phyloP scores from a whole-genome alignment of 257 asterid genomes.

The Eustoma russellianum region DNA sequence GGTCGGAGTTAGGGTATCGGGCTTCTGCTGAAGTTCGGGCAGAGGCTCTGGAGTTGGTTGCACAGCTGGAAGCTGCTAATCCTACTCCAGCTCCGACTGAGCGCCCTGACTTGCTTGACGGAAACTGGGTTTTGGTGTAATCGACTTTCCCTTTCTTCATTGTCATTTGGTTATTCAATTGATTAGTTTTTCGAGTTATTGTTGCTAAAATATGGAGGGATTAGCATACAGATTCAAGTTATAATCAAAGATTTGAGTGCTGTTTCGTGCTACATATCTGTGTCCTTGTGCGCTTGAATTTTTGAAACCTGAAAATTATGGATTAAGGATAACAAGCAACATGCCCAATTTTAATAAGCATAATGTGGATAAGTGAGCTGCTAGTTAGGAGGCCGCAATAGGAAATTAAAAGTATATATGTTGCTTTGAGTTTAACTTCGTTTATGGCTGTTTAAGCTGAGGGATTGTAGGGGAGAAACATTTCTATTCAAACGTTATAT shows the following conservation, averaged over 20 bases:
- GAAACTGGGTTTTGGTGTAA: slow-evolving; percentile 87
- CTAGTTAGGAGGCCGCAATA: too few species aligned
- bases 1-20: slow-evolving; percentile 70
- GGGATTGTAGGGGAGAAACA: too few species aligned
- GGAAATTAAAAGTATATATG: background rate
- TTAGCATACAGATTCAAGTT: too few species aligned
- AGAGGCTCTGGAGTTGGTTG: slow-evolving; percentile 71
- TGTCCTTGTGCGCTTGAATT: too few species aligned
- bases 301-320: too few species aligned
- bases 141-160: slow-evolving; percentile 14
- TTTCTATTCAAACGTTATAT: too few species aligned
- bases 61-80: slow-evolving; percentile 80
- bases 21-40: slow-evolving; percentile 77
- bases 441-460: slow-evolving; percentile 1
- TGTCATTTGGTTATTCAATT: background rate
- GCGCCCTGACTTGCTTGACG: slow-evolving; percentile 66
- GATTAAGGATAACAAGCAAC: too few species aligned
- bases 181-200: background rate
- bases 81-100: slow-evolving; percentile 81
- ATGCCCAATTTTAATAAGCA: too few species aligned
- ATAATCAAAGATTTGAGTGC: too few species aligned
- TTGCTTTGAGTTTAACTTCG: slow-evolving; percentile 1
- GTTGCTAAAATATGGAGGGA: too few species aligned
- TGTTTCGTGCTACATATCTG: too few species aligned
- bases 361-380: too few species aligned